Evolutionary conservation across 495 filamentous ascomycete genomes (phyloP), one percentile per base, ranked within the genome.

Genomic region (Penicillium coprophilum): DNA sequence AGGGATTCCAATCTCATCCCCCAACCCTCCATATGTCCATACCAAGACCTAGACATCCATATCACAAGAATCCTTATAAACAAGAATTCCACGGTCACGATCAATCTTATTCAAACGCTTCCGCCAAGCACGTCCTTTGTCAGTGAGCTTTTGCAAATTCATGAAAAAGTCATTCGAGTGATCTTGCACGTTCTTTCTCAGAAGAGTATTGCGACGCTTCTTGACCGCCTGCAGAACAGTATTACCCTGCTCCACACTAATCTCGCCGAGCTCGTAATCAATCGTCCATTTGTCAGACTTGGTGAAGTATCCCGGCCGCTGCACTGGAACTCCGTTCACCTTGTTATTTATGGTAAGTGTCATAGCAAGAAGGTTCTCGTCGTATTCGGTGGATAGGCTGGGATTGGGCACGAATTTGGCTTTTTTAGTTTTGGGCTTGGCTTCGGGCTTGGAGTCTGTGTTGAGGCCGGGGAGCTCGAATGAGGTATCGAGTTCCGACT

Each of bases 211-310:
- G 17, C 39, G 75, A 27, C 78, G 69, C 46, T 66, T 64, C 15
- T 73, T 23, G 60, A 89, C 91, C 28, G 85, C 27, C 15, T 11
- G 19, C 21, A 54, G n/a, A 12, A 46, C 62, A 0, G 23, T 67
- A 23, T 68, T 60, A 3, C 80, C 81, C 4, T 66, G 46, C 0
- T 50, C 20, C 0, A 60, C 55, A 0, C 61, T 34, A 2, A 86
- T 61, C 63, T 94, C 88, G 43, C 77, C 70, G 30, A 96, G 67
- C 23, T 82, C 76, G 70, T 96, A 96, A 53, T 96, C 85, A 38
- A 97, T 72, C 0, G 71, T 69, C 93, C 94, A 98, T 2, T 72
- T 68, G 58, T 92, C 83, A 0, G 58, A 12, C 13, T 71, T 45
- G 0, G 30, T 59, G 40, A 95, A 66, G 1, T 77, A 45, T 1